A percentile compares a stretch with the other conserved stretches of the same genome.
Conservation (phyloP, 2,329 filamentous ascomycete species). For the Aureobasidium lini region DNA sequence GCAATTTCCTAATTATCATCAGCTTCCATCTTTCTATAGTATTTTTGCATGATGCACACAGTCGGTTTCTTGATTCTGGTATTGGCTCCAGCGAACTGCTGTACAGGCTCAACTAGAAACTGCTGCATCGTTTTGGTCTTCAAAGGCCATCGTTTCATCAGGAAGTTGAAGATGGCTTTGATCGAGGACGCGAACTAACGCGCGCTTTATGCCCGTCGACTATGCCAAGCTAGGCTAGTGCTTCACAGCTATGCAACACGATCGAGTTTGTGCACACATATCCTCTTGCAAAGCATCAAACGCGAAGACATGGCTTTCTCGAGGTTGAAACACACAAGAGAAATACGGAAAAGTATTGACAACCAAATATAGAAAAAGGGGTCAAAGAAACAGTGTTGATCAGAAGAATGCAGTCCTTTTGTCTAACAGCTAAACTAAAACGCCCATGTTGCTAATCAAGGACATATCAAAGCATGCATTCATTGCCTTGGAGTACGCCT, state of each 20-base stretch:
- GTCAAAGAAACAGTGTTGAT: no score
- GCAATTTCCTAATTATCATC: conserved; percentile 57
- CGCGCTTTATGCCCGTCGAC: conserved; percentile 6
- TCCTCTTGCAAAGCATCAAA: no score
- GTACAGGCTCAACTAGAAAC: neutral
- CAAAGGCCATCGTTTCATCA: neutral
- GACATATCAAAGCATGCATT: conserved; percentile 3
- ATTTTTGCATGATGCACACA: neutral
- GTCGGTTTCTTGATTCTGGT: conserved; percentile 11
- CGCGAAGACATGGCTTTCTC: no score
- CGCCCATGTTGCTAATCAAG: neutral
- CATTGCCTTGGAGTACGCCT: neutral
- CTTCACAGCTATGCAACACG: no score
- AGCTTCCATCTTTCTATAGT: neutral
- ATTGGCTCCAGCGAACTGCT: conserved; percentile 7
- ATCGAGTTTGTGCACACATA: no score
- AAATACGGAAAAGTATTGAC: no score
- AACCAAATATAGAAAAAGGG: no score
- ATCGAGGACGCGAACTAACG: neutral
- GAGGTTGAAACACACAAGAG: no score
- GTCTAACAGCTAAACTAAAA: conserved; percentile 2
- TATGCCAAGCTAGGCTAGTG: no score
- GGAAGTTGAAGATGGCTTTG: neutral
- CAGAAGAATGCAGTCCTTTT: neutral
- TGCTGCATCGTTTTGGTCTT: neutral